Base-by-base conservation (phyloP, 1,284 basidiomycete species). In the Ceratobasidium sp. region DNA sequence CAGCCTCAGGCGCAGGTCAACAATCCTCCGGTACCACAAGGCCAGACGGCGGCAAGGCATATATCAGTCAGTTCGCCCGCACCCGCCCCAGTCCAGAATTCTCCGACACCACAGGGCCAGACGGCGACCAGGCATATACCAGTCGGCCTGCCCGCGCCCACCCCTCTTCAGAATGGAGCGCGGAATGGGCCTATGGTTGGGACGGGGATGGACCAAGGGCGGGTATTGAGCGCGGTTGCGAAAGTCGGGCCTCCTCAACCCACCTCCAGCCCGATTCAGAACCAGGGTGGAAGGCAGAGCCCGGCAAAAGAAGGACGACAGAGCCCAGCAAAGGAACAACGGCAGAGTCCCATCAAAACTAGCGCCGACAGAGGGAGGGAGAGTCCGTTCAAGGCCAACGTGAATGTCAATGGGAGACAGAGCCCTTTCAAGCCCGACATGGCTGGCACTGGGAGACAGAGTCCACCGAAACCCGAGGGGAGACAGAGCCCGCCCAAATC, bases 321-420 rank as follows among this genome's bases (percentile, higher is more conserved):
- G 41, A 46, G 23, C 16, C 64, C 38, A 48, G 41, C 41, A 35
- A 38, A 35, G n/a, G 65, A 33, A 2, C 62, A 50, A 38, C 73
- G 60, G 20, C 18, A 38, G 20, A 75, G 73, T 46, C 73, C 73
- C 1, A 27, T 50, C 18, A 67, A 67, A 46, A 67, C 44, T 30
- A 33, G 30, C 10, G 44, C 33, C 41, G 50, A 66, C 41, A 44
- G 64, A 10, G 66, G 48, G 66, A 68, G 54, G 3, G 30, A 57
- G 23, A 69, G 66, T 33, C 66, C 66, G 5, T 23, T 38, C 66
- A 68, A 68, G 66, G 14, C 35, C 35, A 18, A 41, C 41, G 27
- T 38, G 57, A 75, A 46, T n/a, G 27, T 20, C 20, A 66, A 18
- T 2, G 54, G 46, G 35, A 38, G 66, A 10, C 50, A 54, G 66